Base-by-base conservation (phyloP, 2,329 filamentous ascomycete species). In the Diaporthe sp. region DNA sequence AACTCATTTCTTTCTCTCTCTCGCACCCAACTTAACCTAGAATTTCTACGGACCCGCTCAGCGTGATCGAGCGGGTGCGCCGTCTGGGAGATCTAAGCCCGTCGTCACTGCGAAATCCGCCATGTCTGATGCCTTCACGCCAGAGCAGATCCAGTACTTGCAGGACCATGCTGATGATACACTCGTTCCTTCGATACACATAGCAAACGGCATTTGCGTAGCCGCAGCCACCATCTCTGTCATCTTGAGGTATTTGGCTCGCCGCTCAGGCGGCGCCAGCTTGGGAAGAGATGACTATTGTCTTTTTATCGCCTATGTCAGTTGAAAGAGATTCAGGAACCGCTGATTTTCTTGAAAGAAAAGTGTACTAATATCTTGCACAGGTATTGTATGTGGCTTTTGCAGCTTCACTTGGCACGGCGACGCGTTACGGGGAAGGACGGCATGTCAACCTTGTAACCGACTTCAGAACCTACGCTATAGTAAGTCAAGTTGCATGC, bases 271-370 rank as follows among this genome's bases (percentile, higher is more conserved):
- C 49, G 49, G 49, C 22, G 10, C 49, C 7, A 25, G 22, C 4
- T 53, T n/a, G 49, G 63, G 63, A 67, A 67, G 44, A 44, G 44
- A 67, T 37, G 63, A 67, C 28, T 51, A 51, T 4, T 67, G 63
- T 34, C 44, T 51, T 34, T n/a, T 51, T 20, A 2, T 51, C 12
- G 17, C 15, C 28, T 51, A 34, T 28, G 49, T 67, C 22, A n/a
- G 22, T 53, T 25, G 7, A 13, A 20, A n/a, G 9, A 25, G 22
- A 7, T 10, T 7, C 4, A n/a, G 22, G 10, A 2, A 8, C n/a
- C 31, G 9, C 49, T 20, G n/a, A 1, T 15, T 7, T 12, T 3
- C 28, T 1, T 31, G 53, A 57, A 31, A 3, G 4, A n/a, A 49
- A 20, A n/a, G 1, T n/a, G 22, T 53, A 4, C n/a, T 53, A 2